phyloP scores from a whole-genome alignment of 768 basidiomycete species.

The Rhizopogon salebrosus region DNA sequence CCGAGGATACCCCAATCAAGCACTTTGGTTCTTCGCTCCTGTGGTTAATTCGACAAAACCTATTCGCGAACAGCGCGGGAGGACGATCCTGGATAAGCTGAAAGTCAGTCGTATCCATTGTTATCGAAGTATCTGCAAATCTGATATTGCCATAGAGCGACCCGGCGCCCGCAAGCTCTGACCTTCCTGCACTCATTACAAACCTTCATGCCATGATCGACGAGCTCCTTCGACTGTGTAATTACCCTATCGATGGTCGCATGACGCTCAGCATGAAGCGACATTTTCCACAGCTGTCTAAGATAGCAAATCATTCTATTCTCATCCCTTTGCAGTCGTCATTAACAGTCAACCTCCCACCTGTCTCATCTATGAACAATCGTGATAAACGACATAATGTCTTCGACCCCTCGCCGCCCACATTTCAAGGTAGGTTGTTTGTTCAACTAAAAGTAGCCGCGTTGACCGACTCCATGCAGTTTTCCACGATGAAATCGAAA shows the following conservation, averaged over 20 bases:
- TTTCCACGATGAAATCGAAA: constrained; percentile 76
- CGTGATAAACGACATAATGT: constrained; percentile 55
- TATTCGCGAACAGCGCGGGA: constrained; percentile 57
- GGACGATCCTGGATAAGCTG: constrained; percentile 49
- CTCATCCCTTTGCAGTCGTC: constrained; percentile 93
- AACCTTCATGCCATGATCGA: constrained; percentile 60
- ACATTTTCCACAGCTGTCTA: constrained; percentile 49
- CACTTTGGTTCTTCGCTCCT: constrained; percentile 87
- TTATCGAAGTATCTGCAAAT: neutral
- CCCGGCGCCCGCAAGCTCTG: constrained; percentile 35
- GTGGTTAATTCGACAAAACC: constrained; percentile 79
- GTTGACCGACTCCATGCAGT: constrained; percentile 33
- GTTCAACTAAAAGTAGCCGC: neutral
- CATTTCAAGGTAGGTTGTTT: constrained; percentile 63
- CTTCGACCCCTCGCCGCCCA: constrained; percentile 73
- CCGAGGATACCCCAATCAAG: constrained; percentile 82
- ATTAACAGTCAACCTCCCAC: constrained; percentile 83
- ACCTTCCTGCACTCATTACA: constrained; percentile 45
- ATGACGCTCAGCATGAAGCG: constrained; percentile 38
- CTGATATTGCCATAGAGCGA: constrained; percentile 31
- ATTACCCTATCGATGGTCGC: constrained; percentile 40
- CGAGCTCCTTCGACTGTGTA: constrained; percentile 64
- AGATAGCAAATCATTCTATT: constrained; percentile 56
- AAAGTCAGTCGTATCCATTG: constrained; percentile 35
- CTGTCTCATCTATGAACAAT: constrained; percentile 42